Base-by-base conservation (phyloP, 1,139 yeast species). In the Debaryomycetaceae sp. region DNA sequence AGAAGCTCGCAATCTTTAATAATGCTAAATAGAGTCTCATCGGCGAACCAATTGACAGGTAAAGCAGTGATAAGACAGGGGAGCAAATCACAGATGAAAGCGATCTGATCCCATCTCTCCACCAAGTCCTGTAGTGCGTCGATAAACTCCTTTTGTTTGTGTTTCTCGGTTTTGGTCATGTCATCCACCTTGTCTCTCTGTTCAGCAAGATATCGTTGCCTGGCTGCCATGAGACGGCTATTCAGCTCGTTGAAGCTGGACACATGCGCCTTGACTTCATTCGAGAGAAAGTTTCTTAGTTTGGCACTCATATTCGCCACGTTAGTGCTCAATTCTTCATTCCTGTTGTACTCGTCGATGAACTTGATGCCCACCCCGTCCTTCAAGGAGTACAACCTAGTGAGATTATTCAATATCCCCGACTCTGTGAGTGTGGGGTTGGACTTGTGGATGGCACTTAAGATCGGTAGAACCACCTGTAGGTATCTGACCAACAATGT, bases 21-120 rank as follows among this genome's bases (percentile, higher is more conserved):
- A 2, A 68, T 60, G 3, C 53, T 52, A 24, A 54, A 50, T 34
- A 69, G 53, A 5, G 54, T 49, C 33, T 56, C 52, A 46, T 70
- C 70, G 22, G 59, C 56, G 48, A 57, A 66, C 77, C 77, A 72
- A 49, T 68, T 62, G 3, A 62, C 48, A 3, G 76, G 74, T 30
- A 68, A 56, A 40, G 66, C 62, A 39, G 63, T 54, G 3, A 71
- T 58, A 14, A 70, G 56, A 23, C 57, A 53, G 0, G 71, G 71
- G 13, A 72, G 49, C 30, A 71, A 58, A 13, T 63, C 66, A 44
- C 66, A 52, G n/a, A 65, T 37, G 36, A 61, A 49, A 2, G 63
- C 45, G 1, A 68, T 51, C 24, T 53, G 48, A 34, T 51, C 43
- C 71, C 71, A 67, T 45, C 56, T 52, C 5, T 51, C 43, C 2